Base-by-base conservation (phyloP, 495 filamentous ascomycete genomes). In the Lasiosphaeris hirsuta region DNA sequence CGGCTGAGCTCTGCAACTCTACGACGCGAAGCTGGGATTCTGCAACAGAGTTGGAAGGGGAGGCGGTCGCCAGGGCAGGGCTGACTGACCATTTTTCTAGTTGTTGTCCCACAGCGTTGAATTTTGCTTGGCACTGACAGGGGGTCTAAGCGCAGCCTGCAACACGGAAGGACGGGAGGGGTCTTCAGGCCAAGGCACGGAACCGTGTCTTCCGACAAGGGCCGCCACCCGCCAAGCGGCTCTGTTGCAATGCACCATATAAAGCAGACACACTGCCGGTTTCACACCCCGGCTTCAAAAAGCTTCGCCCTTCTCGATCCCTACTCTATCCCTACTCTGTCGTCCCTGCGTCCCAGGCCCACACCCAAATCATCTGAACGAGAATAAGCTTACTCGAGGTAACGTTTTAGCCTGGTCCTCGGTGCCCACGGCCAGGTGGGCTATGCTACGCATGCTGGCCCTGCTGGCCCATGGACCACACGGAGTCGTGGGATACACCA, bases 251-350 rank as follows among this genome's bases (percentile, higher is more conserved):
- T 59, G 57, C 59, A 35, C 45, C 54, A 15, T 55, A 19, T 45
- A 8, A 55, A 47, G 13, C 44, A 53, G 61, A 60, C 23, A 48
- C 54, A 9, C 33, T 55, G 45, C 60, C 61, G 51, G 66, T 69
- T 70, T 70, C 68, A 69, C 19, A 43, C 59, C 61, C 63, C 55
- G 65, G 40, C 4, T 10, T 23, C 34, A 17, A 58, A 69, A 63
- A 63, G 54, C 63, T 64, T 68, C 54, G 55, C 43, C 35, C 18
- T 49, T 11, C 37, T 42, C 34, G 38, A 23, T 40, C 10, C 36
- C 39, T 34, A 23, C 46, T 47, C 37, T 65, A 17, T 30, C 15
- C 2, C 18, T n/a, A n/a, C n/a, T n/a, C n/a, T n/a, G n/a, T n/a
- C n/a, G n/a, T n/a, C n/a, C n/a, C n/a, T n/a, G n/a, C n/a, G n/a